Evolutionary conservation across 805 yeast species (phyloP).

Genomic region (Phaffomyces thermotolerans): DNA sequence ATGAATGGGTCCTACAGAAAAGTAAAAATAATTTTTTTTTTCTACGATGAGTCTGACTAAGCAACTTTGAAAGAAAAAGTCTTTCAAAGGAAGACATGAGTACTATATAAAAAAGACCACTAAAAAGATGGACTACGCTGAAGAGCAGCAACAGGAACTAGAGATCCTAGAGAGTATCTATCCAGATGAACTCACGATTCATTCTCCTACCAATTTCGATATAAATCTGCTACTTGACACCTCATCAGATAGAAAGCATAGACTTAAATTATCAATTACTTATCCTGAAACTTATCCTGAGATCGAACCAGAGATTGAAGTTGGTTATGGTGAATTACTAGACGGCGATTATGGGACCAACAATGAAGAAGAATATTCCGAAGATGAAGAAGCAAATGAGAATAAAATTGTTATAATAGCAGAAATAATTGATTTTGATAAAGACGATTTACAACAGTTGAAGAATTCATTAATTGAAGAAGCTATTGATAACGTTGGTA

Average conservation of each 20-base stretch:
- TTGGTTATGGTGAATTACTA: constrained; percentile 29
- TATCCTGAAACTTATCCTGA: constrained; percentile 84
- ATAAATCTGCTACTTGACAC: constrained; percentile 64
- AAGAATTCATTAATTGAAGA: constrained; percentile 40
- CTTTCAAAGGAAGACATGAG: not conserved
- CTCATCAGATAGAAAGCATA: constrained; percentile 50
- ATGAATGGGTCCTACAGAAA: no score
- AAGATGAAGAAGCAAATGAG: constrained; percentile 35
- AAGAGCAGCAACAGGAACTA: constrained; percentile 84
- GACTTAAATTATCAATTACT: constrained; percentile 48
- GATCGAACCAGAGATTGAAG: constrained; percentile 51
- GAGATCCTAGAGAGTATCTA: constrained; percentile 87
- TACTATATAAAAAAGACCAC: no score
- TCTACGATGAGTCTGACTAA: not conserved
- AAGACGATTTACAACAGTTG: constrained; percentile 37
- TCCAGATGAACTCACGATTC: constrained; percentile 69
- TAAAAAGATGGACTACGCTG: constrained; percentile 56
- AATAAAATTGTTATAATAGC: constrained; percentile 45
- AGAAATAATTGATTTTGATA: constrained; percentile 50
- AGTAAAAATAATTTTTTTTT: not conserved
- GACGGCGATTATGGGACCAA: constrained; percentile 18
- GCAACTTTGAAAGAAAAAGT: no score
- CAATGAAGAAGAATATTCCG: constrained; percentile 27
- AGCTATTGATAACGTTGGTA: constrained; percentile 77
- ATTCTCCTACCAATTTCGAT: constrained; percentile 38